Base-by-base conservation (phyloP, 1,284 basidiomycete genomes). In the Mycena citricolor region DNA sequence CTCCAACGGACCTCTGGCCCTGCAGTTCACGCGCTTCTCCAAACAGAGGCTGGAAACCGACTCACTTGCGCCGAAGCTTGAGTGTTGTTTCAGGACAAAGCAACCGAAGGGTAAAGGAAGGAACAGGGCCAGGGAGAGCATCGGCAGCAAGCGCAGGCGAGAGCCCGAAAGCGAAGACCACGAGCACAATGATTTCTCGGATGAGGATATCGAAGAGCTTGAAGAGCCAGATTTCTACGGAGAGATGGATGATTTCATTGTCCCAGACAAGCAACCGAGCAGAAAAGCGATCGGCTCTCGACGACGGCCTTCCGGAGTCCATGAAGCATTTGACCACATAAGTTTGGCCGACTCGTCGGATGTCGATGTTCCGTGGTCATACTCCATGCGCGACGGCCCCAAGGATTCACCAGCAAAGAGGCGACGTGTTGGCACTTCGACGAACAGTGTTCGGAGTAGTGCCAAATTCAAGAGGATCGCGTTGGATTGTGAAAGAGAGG, bases 221-320 rank as follows among this genome's bases (percentile, higher is more conserved):
- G n/a, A n/a, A n/a, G n/a, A n/a, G n/a, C n/a, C n/a, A n/a, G n/a
- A n/a, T n/a, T n/a, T n/a, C n/a, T n/a, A n/a, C n/a, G n/a, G n/a
- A n/a, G 32, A 33, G 14, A 22, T 52, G 43, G 48, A 51, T 10
- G 44, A 47, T 28, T 51, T 47, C 12, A 51, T 51, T 20, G 20
- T 47, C 23, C 40, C 42, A 14, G 49, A 51, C 4, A 41, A 45
- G 10, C 37, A 32, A 24, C 20, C 8, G 11, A 13, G n/a, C 21
- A 33, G 17, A 19, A 22, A 4, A 12, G 21, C 33, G 12, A 40
- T 22, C 36, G 26, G 16, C 14, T 38, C 41, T 14, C 20, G 16
- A 8, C 28, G n/a, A 8, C n/a, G n/a, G n/a, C n/a, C n/a, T n/a
- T n/a, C n/a, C n/a, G 8, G 28, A 3, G 4, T 34, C 4, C 35